phyloP scores from a whole-genome alignment of 495 filamentous ascomycete genomes.

The Achaetomiella virescens region DNA sequence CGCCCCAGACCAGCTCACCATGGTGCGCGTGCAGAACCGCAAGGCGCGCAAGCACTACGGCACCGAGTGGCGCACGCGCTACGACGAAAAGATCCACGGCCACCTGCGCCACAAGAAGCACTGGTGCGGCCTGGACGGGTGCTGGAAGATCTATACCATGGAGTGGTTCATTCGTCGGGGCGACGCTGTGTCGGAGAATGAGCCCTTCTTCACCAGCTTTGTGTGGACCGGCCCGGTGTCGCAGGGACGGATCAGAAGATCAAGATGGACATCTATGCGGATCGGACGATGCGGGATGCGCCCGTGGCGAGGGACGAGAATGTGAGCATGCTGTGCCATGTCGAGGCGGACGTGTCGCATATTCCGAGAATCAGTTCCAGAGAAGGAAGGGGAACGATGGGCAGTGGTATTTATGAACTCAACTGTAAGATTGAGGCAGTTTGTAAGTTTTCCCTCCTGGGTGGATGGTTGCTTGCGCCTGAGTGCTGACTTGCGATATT shows the following conservation, averaged over 20 bases:
- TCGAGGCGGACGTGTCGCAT: constrained; percentile 27
- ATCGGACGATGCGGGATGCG: constrained; percentile 20
- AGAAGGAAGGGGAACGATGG: constrained; percentile 24
- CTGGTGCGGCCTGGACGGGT: constrained; percentile 23
- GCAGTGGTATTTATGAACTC: constrained; percentile 26
- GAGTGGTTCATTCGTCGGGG: constrained; percentile 30
- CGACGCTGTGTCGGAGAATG: constrained; percentile 27
- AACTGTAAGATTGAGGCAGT: constrained; percentile 27
- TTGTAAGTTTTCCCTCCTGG: constrained; percentile 15
- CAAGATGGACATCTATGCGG: constrained; percentile 23
- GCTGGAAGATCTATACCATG: constrained; percentile 25
- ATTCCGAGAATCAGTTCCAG: constrained; percentile 24
- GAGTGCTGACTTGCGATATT: neutral
- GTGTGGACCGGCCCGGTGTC: constrained; percentile 19
- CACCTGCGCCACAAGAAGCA: constrained; percentile 19
- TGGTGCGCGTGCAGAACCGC: constrained; percentile 39
- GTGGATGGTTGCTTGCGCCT: too few relatives aligned
- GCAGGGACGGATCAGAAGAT: constrained; percentile 21
- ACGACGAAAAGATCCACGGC: constrained; percentile 29
- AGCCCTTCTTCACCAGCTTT: constrained; percentile 22
- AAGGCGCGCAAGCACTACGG: constrained; percentile 50
- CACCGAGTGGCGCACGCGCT: constrained; percentile 22
- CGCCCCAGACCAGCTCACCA: constrained; percentile 32
- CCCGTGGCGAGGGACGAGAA: constrained; percentile 22
- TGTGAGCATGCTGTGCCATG: constrained; percentile 20